These are phyloP conservation scores for Ministeria vibrans DNA, from an alignment of 78 protist genomes.

Conservation along the genomic window DNA sequence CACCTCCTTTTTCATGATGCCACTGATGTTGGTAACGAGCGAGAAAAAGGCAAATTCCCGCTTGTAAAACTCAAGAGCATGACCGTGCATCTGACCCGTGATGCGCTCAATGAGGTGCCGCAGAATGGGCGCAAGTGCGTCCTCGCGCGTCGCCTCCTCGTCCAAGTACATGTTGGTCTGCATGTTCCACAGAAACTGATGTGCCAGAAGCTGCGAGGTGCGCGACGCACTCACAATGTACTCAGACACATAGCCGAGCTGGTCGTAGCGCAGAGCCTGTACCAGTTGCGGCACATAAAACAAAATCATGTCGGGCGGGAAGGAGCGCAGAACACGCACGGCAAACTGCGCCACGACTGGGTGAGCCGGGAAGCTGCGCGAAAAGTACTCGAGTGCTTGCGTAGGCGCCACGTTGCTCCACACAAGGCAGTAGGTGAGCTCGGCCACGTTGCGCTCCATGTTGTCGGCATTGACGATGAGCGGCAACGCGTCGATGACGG, in stretches of 20 bases:
- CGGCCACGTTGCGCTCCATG: constrained; percentile 47
- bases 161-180: constrained; percentile 52
- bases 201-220: constrained; percentile 45
- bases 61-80: constrained; percentile 18
- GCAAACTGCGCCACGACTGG: constrained; percentile 62
- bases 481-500: constrained; percentile 54
- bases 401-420: constrained; percentile 62
- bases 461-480: constrained; percentile 45
- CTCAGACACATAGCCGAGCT: constrained; percentile 32
- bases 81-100: constrained; percentile 15
- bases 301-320: constrained; percentile 62
- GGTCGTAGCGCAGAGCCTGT: constrained; percentile 59
- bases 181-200: constrained; percentile 79
- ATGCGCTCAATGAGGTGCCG: constrained; percentile 35
- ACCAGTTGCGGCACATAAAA: constrained; percentile 81
- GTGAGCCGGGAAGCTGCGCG: constrained; percentile 25
- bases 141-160: constrained; percentile 28
- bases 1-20: constrained; percentile 39
- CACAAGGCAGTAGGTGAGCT: constrained; percentile 45
- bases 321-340: constrained; percentile 35
- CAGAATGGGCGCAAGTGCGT: constrained; percentile 21
- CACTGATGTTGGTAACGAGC: constrained; percentile 59
- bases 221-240: neutral
- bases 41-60: constrained; percentile 76
- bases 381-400: constrained; percentile 42